A percentile compares a stretch with the other conserved stretches of the same genome.
Evolutionary conservation across 73 alveolate species (phyloP).

Genomic region (Paramecium biaurelia): DNA sequence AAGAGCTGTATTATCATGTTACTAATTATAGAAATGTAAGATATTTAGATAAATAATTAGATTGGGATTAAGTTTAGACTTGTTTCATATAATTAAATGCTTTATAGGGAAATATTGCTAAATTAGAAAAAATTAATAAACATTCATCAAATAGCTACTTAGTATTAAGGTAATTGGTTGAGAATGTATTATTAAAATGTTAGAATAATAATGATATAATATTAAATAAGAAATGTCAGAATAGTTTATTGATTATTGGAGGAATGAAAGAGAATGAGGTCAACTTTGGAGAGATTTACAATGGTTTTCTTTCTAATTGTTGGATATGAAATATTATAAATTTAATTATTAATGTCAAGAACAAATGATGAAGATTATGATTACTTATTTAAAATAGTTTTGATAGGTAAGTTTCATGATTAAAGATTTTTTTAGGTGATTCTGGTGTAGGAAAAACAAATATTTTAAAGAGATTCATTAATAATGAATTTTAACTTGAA

Average conservation of each 20-base stretch:
- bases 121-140: neutral
- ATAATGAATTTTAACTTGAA: constrained; percentile 72
- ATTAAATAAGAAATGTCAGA: neutral
- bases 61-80: neutral
- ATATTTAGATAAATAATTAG: neutral
- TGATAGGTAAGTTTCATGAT: constrained; percentile 31
- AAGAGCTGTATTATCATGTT: neutral
- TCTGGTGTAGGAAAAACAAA: constrained; percentile 90
- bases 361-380: constrained; percentile 63
- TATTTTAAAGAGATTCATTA: constrained; percentile 75
- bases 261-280: neutral
- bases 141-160: neutral
- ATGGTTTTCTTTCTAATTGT: neutral
- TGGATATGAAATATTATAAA: neutral
- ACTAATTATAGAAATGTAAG: neutral
- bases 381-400: constrained; percentile 60
- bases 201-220: neutral
- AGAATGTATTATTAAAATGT: neutral
- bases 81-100: neutral
- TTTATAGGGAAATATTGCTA: neutral
- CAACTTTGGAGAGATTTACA: neutral
- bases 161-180: neutral
- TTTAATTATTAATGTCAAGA: constrained; percentile 52
- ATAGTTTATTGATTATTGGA: neutral
- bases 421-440: constrained; percentile 73